A percentile compares a stretch with the other conserved stretches of the same genome.
These are phyloP conservation scores for Mycena sp. DNA, from an alignment of 1,284 basidiomycete species.

Conservation along the genomic window DNA sequence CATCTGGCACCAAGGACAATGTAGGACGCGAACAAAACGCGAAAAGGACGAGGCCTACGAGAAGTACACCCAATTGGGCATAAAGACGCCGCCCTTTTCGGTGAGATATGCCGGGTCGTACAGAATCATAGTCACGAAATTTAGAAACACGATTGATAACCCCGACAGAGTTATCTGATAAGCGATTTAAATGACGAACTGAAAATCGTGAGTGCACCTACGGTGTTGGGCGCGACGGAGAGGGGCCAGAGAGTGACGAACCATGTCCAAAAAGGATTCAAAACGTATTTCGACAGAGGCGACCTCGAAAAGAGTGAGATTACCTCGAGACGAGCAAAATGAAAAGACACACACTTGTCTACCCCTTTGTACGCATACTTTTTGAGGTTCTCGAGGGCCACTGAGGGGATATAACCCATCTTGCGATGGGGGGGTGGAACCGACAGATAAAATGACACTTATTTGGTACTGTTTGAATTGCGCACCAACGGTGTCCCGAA, in stretches of 20 bases:
- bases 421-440: neutral
- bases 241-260: constrained; percentile 92
- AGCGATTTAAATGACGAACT: neutral
- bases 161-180: constrained; percentile 85
- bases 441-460: neutral
- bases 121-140: constrained; percentile 85
- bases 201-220: constrained; percentile 49
- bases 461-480: neutral
- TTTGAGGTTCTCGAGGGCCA: constrained; percentile 69
- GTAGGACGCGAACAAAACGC: constrained; percentile 5
- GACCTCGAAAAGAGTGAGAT: constrained; percentile 58
- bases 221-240: constrained; percentile 91
- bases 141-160: constrained; percentile 83
- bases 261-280: constrained; percentile 95
- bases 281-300: constrained; percentile 79
- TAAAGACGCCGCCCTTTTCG: constrained; percentile 70
- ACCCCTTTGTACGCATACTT: constrained; percentile 76
- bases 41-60: constrained; percentile 60
- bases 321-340: neutral
- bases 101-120: constrained; percentile 83
- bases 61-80: constrained; percentile 88
- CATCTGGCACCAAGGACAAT: constrained; percentile 60
- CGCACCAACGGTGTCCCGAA: no score
- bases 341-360: constrained; percentile 64
- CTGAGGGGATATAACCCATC: constrained; percentile 52